phyloP scores from a whole-genome alignment of 768 basidiomycete genomes.

The Suillus clintonianus region DNA sequence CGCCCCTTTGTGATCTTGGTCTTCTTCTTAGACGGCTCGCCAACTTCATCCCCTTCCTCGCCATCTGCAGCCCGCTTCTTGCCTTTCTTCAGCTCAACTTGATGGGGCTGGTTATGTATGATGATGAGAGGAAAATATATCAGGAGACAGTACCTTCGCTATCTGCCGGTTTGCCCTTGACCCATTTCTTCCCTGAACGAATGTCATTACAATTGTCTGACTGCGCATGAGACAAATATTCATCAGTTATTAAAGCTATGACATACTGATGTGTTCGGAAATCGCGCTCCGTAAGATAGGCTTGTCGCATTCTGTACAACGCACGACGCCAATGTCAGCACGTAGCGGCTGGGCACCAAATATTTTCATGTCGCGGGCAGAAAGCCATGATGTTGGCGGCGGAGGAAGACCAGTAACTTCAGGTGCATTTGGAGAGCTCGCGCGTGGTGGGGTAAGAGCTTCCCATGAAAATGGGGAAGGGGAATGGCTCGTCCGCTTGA shows the following conservation, averaged over 20 bases:
- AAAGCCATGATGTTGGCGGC: constrained; percentile 84
- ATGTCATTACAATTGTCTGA: constrained; percentile 65
- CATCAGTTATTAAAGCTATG: background rate
- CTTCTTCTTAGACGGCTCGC: constrained; percentile 77
- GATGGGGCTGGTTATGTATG: constrained; percentile 5
- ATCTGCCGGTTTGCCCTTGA: constrained; percentile 54
- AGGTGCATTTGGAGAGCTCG: constrained; percentile 30
- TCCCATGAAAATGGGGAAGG: constrained; percentile 70
- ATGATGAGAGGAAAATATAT: constrained; percentile 4
- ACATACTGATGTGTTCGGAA: constrained; percentile 73
- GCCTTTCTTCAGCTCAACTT: constrained; percentile 49
- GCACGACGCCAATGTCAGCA: constrained; percentile 65
- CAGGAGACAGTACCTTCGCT: constrained; percentile 42
- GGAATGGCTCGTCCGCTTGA: constrained; percentile 43
- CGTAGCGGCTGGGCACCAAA: constrained; percentile 79
- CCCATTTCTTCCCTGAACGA: constrained; percentile 53
- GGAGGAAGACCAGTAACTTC: constrained; percentile 52
- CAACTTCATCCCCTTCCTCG: constrained; percentile 62
- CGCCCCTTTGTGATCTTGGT: constrained; percentile 79
- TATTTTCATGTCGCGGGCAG: constrained; percentile 84
- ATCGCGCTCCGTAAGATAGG: constrained; percentile 76
- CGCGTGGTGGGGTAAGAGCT: constrained; percentile 33
- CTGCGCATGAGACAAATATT: constrained; percentile 10
- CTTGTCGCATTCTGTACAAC: constrained; percentile 82
- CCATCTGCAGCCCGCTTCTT: constrained; percentile 87